Evolutionary conservation across 768 basidiomycete genomes (phyloP), one percentile per base, ranked within the genome.

Genomic region (Psilocybe subaeruginosa): DNA sequence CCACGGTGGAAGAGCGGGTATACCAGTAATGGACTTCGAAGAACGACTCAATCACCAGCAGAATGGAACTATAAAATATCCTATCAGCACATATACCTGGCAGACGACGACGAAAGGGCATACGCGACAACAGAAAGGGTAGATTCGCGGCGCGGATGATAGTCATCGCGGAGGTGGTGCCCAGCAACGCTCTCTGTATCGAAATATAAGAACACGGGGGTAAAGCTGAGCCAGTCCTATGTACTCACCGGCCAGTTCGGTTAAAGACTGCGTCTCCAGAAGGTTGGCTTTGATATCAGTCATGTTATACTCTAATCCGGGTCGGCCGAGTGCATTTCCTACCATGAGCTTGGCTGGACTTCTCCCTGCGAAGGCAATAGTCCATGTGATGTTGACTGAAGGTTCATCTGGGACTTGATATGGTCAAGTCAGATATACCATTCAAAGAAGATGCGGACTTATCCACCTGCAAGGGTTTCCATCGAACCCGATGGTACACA

Each of bases 1-100:
- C 71, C 7, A 67, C 69, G 1, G 73, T 77, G 0, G 75, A 71
- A 11, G 64, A 69, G n/a, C 73, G 69, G 0, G 73, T 73, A 54
- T 68, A 77, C 78, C 77, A 78, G 58, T 77, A 79, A 47, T 68
- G 60, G 23, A 69, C 31, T n/a, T 66, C 51, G 5, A 75, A 60
- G 35, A 68, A 0, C 7, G 45, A 48, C 4, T 49, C 48, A n/a
- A 66, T 4, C 16, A 59, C 8, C n/a, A 46, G 30, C n/a, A 72
- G 30, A 11, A 53, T 39, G 3, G 35, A 3, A 9, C 74, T 76
- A 54, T n/a, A 14, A 23, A 8, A 19, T 1, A 27, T 30, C 33
- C 11, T 35, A 35, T 49, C 1, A 43, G 30, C 30, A 41, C 14
- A 2, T n/a, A 19, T 11, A 23, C 1, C 6, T 0, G 73, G 73